Conservation (phyloP, 2,329 filamentous ascomycete genomes). For the Trichoderma endophyticum region DNA sequence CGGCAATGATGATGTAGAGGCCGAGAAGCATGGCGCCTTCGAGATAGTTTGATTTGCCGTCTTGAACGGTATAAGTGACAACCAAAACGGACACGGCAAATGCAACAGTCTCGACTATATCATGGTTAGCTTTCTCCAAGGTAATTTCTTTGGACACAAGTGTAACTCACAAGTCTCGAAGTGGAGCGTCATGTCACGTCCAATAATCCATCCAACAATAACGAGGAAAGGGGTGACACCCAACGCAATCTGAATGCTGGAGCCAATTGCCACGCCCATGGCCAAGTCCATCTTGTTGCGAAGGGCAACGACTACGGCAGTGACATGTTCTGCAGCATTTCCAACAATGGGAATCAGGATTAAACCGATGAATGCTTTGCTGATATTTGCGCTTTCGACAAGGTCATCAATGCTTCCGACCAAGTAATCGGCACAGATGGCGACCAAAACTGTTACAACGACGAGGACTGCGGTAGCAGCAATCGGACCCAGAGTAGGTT, state of each 20-base stretch:
- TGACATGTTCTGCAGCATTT: slow-evolving; percentile 78
- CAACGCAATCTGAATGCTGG: slow-evolving; percentile 77
- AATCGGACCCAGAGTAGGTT: slow-evolving; percentile 57
- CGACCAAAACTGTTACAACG: slow-evolving; percentile 65
- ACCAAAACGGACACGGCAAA: slow-evolving; percentile 74
- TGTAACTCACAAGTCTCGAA: slow-evolving; percentile 59
- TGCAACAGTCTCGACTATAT: slow-evolving; percentile 66
- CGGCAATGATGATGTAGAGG: slow-evolving; percentile 58
- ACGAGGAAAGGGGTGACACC: slow-evolving; percentile 79
- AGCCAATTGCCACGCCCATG: slow-evolving; percentile 78
- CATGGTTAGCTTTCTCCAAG: slow-evolving; percentile 21
- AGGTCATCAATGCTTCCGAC: slow-evolving; percentile 73
- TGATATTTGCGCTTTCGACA: slow-evolving; percentile 67
- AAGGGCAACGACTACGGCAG: slow-evolving; percentile 72
- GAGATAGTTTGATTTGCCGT: slow-evolving; percentile 81
- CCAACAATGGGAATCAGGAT: slow-evolving; percentile 78
- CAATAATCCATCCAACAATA: slow-evolving; percentile 75
- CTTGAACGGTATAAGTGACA: slow-evolving; percentile 72
- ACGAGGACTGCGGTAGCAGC: slow-evolving; percentile 66
- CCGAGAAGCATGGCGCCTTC: slow-evolving; percentile 67
- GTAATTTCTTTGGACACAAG: neutral
- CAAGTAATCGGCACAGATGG: slow-evolving; percentile 72
- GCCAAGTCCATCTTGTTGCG: slow-evolving; percentile 74
- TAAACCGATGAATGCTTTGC: slow-evolving; percentile 77
- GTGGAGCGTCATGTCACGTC: slow-evolving; percentile 69